Base-by-base conservation (phyloP, 441 rosid genomes). In the Gossypium gossypioides region DNA sequence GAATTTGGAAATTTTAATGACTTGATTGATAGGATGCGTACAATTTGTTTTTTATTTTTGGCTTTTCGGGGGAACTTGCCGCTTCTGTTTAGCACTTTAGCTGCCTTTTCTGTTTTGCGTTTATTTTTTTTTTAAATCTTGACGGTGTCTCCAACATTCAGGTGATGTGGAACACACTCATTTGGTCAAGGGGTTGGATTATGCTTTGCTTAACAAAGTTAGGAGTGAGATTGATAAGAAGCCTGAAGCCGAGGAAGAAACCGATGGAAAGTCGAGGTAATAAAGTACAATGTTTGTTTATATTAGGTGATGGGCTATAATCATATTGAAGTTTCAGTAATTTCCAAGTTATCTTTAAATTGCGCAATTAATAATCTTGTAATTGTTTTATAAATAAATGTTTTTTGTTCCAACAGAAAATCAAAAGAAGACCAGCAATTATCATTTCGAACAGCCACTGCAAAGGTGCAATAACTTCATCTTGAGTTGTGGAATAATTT, bases 131-230 rank as follows among this genome's bases (percentile, higher is more conserved):
- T 66, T 72, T 61, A 3, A 27, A 12, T 24, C 18, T 13, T 55
- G 74, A 24, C 4, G 0, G 22, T 22, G 27, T 32, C 48, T 51
- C 58, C 60, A 24, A 21, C 77, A 63, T 58, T 37, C 72, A 92
- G 98, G 97, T 75, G 98, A 94, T 78, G 96, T 94, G 76, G 97
- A 94, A 76, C 98, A 94, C 61, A 94, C 97, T 2, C 98, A 94
- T 85, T 86, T 94, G 86, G 98, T 94, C 80, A 94, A 94, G 80
- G 97, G 97, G 21, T 80, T 94, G 81, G 98, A 94, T 84, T 92
- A 87, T 84, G 98, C 97, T 7, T 77, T 94, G 71, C 86, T 94
- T 70, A 89, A 90, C 74, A 94, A 94, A 80, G 90, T 94, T 19
- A 82, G 97, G 73, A 94, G 97, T 72, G 98, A 94, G 86, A 94